Percentiles rank a stretch among this genome's conserved stretches.
These are phyloP conservation scores for Saturnispora halmiae DNA, from an alignment of 805 yeast genomes.

Conservation along the genomic window DNA sequence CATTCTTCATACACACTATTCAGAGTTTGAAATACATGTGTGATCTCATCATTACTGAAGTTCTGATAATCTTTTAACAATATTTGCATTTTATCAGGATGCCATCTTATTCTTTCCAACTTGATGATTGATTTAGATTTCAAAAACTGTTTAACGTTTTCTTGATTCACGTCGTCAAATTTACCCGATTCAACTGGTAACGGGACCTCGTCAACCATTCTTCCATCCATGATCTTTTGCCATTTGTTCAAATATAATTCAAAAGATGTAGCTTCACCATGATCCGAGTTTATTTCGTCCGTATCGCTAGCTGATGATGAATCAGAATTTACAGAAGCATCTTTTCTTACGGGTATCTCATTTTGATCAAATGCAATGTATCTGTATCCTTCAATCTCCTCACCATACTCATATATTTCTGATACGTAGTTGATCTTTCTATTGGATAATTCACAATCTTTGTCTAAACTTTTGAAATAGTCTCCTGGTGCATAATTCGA, in stretches of 20 bases:
- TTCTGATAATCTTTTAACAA: slow-evolving; percentile 10
- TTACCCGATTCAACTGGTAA: slow-evolving; percentile 17
- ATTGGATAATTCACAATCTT: no score
- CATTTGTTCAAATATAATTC: slow-evolving; percentile 24
- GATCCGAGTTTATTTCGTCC: slow-evolving; percentile 6
- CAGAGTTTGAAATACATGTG: slow-evolving; percentile 35
- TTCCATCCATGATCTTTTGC: slow-evolving; percentile 16
- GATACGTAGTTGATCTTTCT: not conserved
- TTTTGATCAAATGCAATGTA: slow-evolving; percentile 30
- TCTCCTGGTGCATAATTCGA: no score
- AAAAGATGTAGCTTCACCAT: slow-evolving; percentile 11
- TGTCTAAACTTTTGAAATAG: no score
- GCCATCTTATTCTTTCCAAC: slow-evolving; percentile 56
- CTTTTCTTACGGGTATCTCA: slow-evolving; percentile 9
- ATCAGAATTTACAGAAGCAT: not conserved
- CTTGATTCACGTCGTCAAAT: slow-evolving; percentile 13
- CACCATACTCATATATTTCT: slow-evolving; percentile 28
- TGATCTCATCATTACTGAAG: slow-evolving; percentile 20
- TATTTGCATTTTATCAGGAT: slow-evolving; percentile 52
- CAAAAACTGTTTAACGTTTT: slow-evolving; percentile 16
- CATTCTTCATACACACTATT: slow-evolving; percentile 30
- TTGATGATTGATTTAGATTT: slow-evolving; percentile 24
- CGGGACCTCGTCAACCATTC: slow-evolving; percentile 9
- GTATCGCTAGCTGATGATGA: not conserved
- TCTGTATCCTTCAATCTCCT: slow-evolving; percentile 33